Evolutionary conservation across 176 grass and related monocot genomes (phyloP).

Genomic region (Oryza coarctata): DNA sequence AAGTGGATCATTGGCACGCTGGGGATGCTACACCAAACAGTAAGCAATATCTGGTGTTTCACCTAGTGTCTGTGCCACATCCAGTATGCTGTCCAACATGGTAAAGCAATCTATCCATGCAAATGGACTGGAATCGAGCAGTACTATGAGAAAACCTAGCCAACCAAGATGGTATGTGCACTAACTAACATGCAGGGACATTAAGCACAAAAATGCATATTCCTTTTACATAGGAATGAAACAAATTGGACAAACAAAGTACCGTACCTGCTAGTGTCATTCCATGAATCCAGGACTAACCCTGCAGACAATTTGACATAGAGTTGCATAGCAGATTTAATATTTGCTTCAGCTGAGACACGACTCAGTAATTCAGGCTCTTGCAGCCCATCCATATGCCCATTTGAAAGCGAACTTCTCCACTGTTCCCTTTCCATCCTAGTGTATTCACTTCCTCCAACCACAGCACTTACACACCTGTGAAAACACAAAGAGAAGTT

Average conservation of each 20-base stretch:
- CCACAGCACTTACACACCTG: constrained; percentile 85
- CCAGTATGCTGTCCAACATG: background rate
- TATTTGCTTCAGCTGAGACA: constrained; percentile 79
- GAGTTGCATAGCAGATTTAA: constrained; percentile 91
- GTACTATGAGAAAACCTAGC: constrained; percentile 5
- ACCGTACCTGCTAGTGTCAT: constrained; percentile 75
- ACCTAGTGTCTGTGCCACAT: background rate
- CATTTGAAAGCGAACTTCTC: constrained; percentile 85
- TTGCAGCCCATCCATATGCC: constrained; percentile 55
- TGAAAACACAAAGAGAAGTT: constrained; percentile 16
- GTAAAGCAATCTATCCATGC: background rate
- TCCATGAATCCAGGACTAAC: constrained; percentile 94
- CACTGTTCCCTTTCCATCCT: constrained; percentile 76
- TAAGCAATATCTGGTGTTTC: background rate
- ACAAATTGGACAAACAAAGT: background rate
- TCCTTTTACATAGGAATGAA: background rate
- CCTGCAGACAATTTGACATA: constrained; percentile 80
- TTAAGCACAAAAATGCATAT: background rate
- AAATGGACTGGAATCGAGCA: background rate
- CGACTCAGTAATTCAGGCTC: constrained; percentile 71
- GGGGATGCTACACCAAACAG: background rate
- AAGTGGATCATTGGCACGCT: background rate
- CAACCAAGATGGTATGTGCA: background rate
- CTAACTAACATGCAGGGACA: background rate
- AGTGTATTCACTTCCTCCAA: constrained; percentile 88